A percentile compares a stretch with the other conserved stretches of the same genome.
These are phyloP conservation scores for Kwoniella shivajii DNA, from an alignment of 1,284 basidiomycete species.

Conservation along the genomic window DNA sequence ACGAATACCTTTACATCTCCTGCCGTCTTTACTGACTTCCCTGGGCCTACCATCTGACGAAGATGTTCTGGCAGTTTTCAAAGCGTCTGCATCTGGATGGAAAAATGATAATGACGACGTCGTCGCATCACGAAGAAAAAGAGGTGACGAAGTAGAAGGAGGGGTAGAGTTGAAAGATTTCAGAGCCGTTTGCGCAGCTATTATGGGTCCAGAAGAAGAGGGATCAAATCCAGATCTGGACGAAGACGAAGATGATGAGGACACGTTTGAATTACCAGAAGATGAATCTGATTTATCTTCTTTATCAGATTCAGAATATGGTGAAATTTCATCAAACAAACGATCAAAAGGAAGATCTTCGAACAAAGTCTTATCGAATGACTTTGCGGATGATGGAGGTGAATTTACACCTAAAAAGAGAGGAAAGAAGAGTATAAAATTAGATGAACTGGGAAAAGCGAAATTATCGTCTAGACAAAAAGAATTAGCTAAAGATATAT, in stretches of 20 bases:
- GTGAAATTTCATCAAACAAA: constrained; percentile 3
- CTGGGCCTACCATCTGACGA: constrained; percentile 49
- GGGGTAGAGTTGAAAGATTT: constrained; percentile 31
- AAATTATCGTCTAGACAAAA: constrained; percentile 41
- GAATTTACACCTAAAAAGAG: constrained; percentile 12
- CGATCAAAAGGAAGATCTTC: constrained; percentile 9
- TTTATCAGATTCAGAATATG: constrained; percentile 24
- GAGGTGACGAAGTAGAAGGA: constrained; percentile 5
- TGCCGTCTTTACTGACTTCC: constrained; percentile 39
- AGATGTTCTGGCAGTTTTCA: constrained; percentile 51
- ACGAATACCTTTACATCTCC: constrained; percentile 35
- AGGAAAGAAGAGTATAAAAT: constrained; percentile 10
- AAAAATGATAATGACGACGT: constrained; percentile 20
- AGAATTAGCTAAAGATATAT: constrained; percentile 44
- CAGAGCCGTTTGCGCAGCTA: constrained; percentile 42
- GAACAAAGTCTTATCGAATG: constrained; percentile 4
- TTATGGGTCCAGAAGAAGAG: constrained; percentile 44
- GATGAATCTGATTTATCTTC: constrained; percentile 31
- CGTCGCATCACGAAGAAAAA: constrained; percentile 1
- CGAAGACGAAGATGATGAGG: constrained; percentile 18
- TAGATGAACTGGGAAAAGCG: constrained; percentile 4
- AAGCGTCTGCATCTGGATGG: constrained; percentile 48
- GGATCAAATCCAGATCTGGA: constrained; percentile 17
- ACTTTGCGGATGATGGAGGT: constrained; percentile 5
- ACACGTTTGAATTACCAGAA: constrained; percentile 27